These are phyloP conservation scores for Pachysandra terminalis DNA, from an alignment of 164 flowering plant genomes.

Conservation along the genomic window DNA sequence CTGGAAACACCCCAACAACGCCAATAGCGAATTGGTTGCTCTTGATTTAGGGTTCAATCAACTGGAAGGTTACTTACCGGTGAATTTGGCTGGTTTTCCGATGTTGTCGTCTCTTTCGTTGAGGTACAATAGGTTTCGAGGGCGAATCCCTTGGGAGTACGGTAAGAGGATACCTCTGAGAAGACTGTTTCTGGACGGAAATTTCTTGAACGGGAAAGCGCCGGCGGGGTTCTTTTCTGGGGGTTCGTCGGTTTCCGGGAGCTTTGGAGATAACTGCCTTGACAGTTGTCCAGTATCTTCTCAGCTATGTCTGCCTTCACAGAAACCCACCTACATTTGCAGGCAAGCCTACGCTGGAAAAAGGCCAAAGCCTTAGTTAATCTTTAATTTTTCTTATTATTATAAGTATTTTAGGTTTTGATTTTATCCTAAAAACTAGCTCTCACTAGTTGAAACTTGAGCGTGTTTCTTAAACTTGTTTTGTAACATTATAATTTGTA, in stretches of 20 bases:
- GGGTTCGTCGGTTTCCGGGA: conserved; percentile 45
- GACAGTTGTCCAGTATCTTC: conserved; percentile 53
- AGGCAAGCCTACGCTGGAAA: conserved; percentile 55
- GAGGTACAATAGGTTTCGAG: conserved; percentile 58
- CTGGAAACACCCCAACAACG: conserved; percentile 21
- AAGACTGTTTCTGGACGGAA: conserved; percentile 75
- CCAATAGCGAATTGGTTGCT: conserved; percentile 53
- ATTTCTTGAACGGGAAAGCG: conserved; percentile 68
- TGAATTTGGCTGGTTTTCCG: conserved; percentile 42
- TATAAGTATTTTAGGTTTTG: no score
- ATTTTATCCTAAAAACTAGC: no score
- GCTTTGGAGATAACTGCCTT: conserved; percentile 77
- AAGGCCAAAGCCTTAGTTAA: conserved; percentile 26
- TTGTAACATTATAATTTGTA: no score
- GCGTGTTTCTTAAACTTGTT: no score
- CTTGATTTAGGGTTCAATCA: conserved; percentile 75
- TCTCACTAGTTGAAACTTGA: no score
- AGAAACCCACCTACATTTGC: conserved; percentile 62
- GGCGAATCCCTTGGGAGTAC: conserved; percentile 65
- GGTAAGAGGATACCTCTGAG: conserved; percentile 40
- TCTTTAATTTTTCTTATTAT: conserved; percentile 9
- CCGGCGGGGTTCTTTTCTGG: conserved; percentile 55
- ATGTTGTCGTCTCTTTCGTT: conserved; percentile 56
- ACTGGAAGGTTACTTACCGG: conserved; percentile 52
- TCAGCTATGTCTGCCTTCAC: conserved; percentile 59